Conservation (phyloP, 2,329 filamentous ascomycete species). For the Beauveria sp. region DNA sequence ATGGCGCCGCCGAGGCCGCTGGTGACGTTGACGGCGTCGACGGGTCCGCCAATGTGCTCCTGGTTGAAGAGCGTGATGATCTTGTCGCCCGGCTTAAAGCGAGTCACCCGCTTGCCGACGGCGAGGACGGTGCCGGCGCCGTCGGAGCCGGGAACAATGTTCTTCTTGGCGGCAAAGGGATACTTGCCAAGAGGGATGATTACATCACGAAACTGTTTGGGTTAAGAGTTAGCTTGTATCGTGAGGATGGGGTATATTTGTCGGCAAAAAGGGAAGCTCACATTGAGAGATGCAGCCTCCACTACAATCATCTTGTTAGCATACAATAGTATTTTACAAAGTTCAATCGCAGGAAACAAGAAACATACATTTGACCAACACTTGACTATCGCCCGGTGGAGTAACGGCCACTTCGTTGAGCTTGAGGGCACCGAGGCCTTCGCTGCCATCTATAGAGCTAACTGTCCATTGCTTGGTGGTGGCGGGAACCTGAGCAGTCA, state of each 20-base stretch:
- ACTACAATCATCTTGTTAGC: slow-evolving; percentile 22
- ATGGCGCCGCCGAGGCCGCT: slow-evolving; percentile 61
- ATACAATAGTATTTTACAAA: background rate
- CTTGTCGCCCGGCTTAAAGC: slow-evolving; percentile 44
- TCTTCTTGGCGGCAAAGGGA: slow-evolving; percentile 33
- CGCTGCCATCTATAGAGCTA: slow-evolving; percentile 33
- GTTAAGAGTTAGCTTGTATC: background rate
- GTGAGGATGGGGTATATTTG: no score
- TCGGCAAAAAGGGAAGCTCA: slow-evolving; percentile 13
- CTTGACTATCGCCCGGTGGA: slow-evolving; percentile 59
- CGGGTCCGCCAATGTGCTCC: slow-evolving; percentile 38
- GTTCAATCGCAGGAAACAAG: no score
- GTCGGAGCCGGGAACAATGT: slow-evolving; percentile 44
- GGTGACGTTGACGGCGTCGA: slow-evolving; percentile 24
- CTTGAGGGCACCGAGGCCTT: slow-evolving; percentile 49
- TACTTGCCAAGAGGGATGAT: slow-evolving; percentile 43
- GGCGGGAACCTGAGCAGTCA: background rate
- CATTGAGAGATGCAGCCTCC: slow-evolving; percentile 44
- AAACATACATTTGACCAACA: slow-evolving; percentile 53
- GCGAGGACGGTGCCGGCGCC: slow-evolving; percentile 46
- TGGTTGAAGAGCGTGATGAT: slow-evolving; percentile 57
- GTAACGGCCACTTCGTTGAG: slow-evolving; percentile 50
- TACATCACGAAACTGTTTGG: slow-evolving; percentile 40
- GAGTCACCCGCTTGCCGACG: slow-evolving; percentile 40
- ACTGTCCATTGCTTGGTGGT: slow-evolving; percentile 53